Conservation (phyloP, 306 rosid species). For the Castanea sativa region DNA sequence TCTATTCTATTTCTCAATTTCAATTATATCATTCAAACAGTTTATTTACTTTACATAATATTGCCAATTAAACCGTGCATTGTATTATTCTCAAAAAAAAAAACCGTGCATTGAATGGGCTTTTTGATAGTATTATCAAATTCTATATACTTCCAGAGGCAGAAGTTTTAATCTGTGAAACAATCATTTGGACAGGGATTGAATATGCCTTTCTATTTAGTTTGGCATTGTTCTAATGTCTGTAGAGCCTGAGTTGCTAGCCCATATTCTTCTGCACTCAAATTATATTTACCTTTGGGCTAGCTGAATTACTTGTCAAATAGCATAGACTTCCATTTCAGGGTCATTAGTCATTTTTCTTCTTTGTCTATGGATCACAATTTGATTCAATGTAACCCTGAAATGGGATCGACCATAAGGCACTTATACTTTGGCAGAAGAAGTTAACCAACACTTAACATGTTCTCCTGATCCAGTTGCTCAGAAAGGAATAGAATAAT, state of each 20-base stretch:
- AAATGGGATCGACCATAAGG: background rate
- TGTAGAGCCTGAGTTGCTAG: background rate
- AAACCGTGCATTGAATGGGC: too few relatives aligned
- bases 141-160: background rate
- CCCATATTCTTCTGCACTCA: background rate
- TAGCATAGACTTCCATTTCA: background rate
- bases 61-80: too few relatives aligned
- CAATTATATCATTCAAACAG: too few relatives aligned
- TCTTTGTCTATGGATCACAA: background rate
- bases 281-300: background rate
- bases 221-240: background rate
- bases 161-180: background rate
- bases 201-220: background rate
- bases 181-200: background rate
- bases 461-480: slow-evolving; percentile 1
- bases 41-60: too few relatives aligned
- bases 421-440: background rate
- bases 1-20: too few relatives aligned
- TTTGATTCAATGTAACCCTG: background rate
- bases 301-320: background rate
- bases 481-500: background rate
- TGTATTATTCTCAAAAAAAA: too few relatives aligned
- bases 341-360: background rate
- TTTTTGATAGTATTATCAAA: background rate
- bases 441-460: background rate